Conservation (phyloP, 148 eudicot genomes). For the Chenopodium album region DNA sequence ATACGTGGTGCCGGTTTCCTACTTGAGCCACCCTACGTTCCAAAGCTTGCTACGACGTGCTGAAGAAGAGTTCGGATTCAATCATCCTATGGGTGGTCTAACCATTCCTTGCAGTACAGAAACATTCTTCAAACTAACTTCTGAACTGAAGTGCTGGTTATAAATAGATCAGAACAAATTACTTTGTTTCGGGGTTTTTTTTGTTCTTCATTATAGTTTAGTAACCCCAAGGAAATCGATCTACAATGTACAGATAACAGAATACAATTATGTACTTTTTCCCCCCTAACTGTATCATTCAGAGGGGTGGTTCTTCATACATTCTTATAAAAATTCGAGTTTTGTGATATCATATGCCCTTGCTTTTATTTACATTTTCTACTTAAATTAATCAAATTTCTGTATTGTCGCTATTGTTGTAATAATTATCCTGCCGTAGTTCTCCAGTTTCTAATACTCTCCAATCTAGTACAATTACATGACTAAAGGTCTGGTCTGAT, state of each 20-base stretch:
- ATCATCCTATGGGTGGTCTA: constrained; percentile 27
- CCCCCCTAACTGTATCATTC: constrained; percentile 7
- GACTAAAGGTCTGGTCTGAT: no score
- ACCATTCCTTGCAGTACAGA: constrained; percentile 24
- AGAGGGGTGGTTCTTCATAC: background rate
- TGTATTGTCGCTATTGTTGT: background rate
- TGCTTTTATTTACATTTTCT: no score
- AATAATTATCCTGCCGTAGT: background rate
- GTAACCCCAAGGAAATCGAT: background rate
- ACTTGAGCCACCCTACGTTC: constrained; percentile 22
- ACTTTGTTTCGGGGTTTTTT: background rate
- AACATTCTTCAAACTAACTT: constrained; percentile 15
- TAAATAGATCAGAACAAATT: background rate
- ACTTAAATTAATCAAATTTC: background rate
- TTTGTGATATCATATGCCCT: background rate
- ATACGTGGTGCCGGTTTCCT: constrained; percentile 27
- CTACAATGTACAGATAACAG: constrained; percentile 2
- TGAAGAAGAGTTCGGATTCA: constrained; percentile 28
- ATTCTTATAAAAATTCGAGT: background rate
- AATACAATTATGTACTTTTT: constrained; percentile 7
- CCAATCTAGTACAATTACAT: background rate
- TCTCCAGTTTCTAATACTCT: background rate
- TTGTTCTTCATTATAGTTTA: background rate
- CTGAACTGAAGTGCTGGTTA: background rate
- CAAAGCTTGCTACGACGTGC: constrained; percentile 20